Evolutionary conservation across 768 basidiomycete genomes (phyloP).

Genomic region (Collybiopsis confluens): DNA sequence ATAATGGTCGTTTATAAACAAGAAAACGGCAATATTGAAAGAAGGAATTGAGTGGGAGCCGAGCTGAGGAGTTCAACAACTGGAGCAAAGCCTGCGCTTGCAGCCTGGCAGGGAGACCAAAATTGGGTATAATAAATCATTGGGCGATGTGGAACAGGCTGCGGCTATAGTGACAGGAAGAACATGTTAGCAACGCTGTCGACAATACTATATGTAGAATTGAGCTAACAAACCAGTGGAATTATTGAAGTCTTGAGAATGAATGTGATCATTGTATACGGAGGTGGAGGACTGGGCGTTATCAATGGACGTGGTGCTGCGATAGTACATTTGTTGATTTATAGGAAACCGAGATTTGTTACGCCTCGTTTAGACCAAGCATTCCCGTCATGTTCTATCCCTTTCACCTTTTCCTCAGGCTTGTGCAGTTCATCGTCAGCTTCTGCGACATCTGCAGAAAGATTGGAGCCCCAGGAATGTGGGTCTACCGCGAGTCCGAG

Average conservation of each 20-base stretch:
- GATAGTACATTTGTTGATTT: no score
- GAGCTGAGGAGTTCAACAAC: constrained; percentile 12
- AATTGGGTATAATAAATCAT: no score
- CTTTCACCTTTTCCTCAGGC: constrained; percentile 13
- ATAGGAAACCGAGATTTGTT: constrained; percentile 61
- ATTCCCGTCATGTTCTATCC: constrained; percentile 42
- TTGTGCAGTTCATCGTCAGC: constrained; percentile 33
- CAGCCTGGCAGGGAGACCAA: constrained; percentile 23
- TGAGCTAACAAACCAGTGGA: no score
- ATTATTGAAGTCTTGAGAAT: no score
- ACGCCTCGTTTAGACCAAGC: constrained; percentile 60
- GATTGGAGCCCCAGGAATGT: constrained; percentile 49
- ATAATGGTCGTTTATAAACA: constrained; percentile 36
- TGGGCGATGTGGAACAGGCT: no score
- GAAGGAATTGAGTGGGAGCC: constrained; percentile 1
- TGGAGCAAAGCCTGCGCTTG: constrained; percentile 44
- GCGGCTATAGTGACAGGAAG: no score
- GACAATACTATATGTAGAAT: no score
- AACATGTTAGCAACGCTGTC: no score
- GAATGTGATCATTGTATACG: no score
- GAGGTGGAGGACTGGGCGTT: no score
- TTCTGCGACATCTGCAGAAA: constrained; percentile 39
- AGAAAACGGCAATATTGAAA: constrained; percentile 19
- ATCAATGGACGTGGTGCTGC: no score
- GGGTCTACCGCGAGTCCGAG: constrained; percentile 54